phyloP scores from a whole-genome alignment of 2,329 filamentous ascomycete genomes.

The Colletotrichum lindemuthianum region DNA sequence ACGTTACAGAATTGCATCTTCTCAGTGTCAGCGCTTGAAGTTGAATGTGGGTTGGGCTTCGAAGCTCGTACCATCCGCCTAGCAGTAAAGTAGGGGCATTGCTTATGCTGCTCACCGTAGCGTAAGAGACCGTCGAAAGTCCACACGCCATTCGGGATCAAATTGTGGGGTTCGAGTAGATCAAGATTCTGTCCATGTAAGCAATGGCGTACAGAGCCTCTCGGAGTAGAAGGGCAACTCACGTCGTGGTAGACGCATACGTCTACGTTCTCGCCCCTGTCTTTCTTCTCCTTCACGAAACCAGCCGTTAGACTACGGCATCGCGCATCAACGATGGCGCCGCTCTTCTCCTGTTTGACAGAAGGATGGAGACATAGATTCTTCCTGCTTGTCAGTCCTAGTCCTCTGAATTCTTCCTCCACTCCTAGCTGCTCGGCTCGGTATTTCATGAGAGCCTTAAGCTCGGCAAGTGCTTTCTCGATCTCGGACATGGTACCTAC shows the following conservation, averaged over 20 bases:
- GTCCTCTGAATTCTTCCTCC: conserved; percentile 90
- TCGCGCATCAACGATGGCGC: conserved; percentile 90
- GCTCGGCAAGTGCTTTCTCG: conserved; percentile 92
- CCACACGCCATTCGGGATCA: conserved; percentile 95
- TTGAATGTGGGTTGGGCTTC: not conserved
- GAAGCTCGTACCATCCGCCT: conserved; percentile 79
- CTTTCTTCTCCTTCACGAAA: conserved; percentile 98
- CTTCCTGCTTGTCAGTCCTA: conserved; percentile 95
- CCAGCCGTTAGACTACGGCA: conserved; percentile 95
- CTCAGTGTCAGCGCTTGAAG: conserved; percentile 6
- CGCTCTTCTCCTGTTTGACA: conserved; percentile 96
- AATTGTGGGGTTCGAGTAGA: conserved; percentile 90
- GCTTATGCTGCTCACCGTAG: conserved; percentile 95
- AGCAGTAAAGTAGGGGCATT: conserved; percentile 97
- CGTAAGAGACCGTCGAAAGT: conserved; percentile 88
- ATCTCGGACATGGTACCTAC: conserved; percentile 97
- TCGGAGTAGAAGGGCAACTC: conserved; percentile 41
- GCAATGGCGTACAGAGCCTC: not conserved
- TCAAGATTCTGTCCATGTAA: conserved; percentile 77
- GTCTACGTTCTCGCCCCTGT: conserved; percentile 92
- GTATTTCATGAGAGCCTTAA: conserved; percentile 95
- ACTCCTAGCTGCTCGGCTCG: conserved; percentile 87
- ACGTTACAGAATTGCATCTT: conserved; percentile 99
- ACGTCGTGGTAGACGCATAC: conserved; percentile 96
- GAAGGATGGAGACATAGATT: conserved; percentile 96